Percentiles rank a stretch among this genome's conserved stretches.
phyloP scores from a whole-genome alignment of 2,329 filamentous ascomycete genomes.

The Fonsecaea pugnacius region DNA sequence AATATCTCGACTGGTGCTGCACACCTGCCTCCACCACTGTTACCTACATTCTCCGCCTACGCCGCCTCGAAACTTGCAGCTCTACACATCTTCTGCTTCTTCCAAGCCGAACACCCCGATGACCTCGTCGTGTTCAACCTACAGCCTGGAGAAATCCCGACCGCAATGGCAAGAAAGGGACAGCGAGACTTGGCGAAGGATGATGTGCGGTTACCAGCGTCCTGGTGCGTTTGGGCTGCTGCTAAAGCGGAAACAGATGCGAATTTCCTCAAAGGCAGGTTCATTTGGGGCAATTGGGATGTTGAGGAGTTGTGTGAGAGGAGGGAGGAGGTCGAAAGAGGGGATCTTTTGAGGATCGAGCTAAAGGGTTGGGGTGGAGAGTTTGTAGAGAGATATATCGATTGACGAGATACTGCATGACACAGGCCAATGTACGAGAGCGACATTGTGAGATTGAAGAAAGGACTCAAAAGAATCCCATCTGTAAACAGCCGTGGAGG shows the following conservation, averaged over 20 bases:
- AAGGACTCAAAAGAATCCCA: not conserved
- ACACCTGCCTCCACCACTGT: not conserved
- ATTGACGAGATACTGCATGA: not conserved
- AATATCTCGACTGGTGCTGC: conserved; percentile 13
- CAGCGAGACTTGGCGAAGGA: conserved; percentile 8
- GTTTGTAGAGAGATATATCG: conserved; percentile 8
- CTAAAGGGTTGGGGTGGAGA: conserved; percentile 16
- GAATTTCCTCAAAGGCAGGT: conserved; percentile 17
- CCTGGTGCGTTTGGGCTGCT: conserved; percentile 14
- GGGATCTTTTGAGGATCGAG: conserved; percentile 10
- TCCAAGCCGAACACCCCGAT: conserved; percentile 9
- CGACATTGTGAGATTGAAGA: not conserved
- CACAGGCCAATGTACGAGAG: not conserved
- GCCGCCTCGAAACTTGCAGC: conserved; percentile 13
- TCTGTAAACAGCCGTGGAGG: not conserved
- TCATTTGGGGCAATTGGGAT: conserved; percentile 18
- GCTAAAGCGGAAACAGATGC: conserved; percentile 13
- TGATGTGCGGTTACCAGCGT: conserved; percentile 6
- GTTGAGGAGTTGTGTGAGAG: conserved; percentile 51
- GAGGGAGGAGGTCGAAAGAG: conserved; percentile 28
- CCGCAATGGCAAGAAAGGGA: conserved; percentile 16
- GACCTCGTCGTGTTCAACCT: conserved; percentile 14
- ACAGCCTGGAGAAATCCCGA: conserved; percentile 15
- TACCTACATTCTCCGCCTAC: conserved; percentile 13
- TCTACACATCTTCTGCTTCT: conserved; percentile 8